Evolutionary conservation across 768 basidiomycete species (phyloP).

Genomic region (Boletus coccyginus): DNA sequence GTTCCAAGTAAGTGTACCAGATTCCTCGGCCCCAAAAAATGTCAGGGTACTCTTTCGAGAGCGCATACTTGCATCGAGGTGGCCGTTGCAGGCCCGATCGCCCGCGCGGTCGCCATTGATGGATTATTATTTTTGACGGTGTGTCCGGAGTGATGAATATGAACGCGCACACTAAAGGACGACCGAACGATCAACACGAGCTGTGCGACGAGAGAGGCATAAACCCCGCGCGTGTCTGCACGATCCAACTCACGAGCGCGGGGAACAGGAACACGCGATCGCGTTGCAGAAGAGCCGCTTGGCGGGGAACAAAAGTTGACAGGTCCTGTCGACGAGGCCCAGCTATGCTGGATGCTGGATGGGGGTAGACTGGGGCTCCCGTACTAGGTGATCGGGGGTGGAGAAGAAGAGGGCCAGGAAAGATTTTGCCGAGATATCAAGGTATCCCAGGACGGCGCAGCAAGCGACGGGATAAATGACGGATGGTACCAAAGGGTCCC

Average conservation of each 20-base stretch:
- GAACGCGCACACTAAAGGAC: conserved; percentile 29
- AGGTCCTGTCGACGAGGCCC: conserved; percentile 36
- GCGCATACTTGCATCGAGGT: conserved; percentile 52
- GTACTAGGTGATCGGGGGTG: conserved; percentile 36
- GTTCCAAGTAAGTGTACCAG: too few relatives aligned
- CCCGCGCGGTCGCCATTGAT: conserved; percentile 42
- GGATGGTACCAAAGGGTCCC: conserved; percentile 33
- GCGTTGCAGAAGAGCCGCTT: conserved; percentile 25
- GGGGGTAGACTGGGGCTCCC: conserved; percentile 39
- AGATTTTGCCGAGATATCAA: conserved; percentile 38
- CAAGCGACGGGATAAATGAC: conserved; percentile 34
- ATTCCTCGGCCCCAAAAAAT: conserved; percentile 33
- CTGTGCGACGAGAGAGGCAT: conserved; percentile 46
- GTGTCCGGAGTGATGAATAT: conserved; percentile 64
- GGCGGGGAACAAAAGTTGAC: conserved; percentile 41
- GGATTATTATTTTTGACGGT: conserved; percentile 57
- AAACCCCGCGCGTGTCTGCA: conserved; percentile 44
- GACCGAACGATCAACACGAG: conserved; percentile 33
- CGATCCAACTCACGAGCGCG: conserved; percentile 38
- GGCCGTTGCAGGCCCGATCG: conserved; percentile 47
- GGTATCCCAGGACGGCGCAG: conserved; percentile 33
- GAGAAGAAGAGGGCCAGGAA: conserved; percentile 39
- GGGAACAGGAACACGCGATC: conserved; percentile 30
- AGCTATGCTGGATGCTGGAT: conserved; percentile 39
- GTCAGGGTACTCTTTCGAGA: conserved; percentile 40